Evolutionary conservation across 2,329 filamentous ascomycete genomes (phyloP).

Genomic region (Ophiostoma triangulosporum): DNA sequence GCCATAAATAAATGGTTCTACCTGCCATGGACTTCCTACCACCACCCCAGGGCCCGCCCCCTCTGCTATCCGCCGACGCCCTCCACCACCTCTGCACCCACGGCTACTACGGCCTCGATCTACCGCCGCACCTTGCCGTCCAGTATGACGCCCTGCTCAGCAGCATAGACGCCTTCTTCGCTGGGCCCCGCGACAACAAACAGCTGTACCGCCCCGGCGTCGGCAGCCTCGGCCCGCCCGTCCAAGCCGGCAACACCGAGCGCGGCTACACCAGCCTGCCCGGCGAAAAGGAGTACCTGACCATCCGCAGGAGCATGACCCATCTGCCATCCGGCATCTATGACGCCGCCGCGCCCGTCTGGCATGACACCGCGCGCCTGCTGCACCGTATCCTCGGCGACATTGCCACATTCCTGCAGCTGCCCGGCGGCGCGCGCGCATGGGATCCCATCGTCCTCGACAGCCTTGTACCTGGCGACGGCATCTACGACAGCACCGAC

Average conservation of each 20-base stretch:
- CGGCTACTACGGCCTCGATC: conserved; percentile 11
- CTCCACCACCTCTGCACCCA: conserved; percentile 14
- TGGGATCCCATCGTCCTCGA: conserved; percentile 12
- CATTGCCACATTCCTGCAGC: conserved; percentile 9
- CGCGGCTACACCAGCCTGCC: conserved; percentile 11
- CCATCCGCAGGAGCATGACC: conserved; percentile 13
- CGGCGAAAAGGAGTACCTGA: conserved; percentile 16
- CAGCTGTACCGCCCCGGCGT: conserved; percentile 6
- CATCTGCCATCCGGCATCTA: conserved; percentile 8
- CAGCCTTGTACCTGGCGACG: conserved; percentile 9
- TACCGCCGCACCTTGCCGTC: conserved; percentile 9
- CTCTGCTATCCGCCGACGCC: conserved; percentile 10
- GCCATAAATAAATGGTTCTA: no score
- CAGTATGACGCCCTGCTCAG: conserved; percentile 7
- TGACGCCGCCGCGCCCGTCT: conserved; percentile 6
- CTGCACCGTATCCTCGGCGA: conserved; percentile 16
- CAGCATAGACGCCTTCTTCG: conserved; percentile 12
- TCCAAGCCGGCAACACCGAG: conserved; percentile 10
- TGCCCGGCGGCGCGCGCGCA: conserved; percentile 6
- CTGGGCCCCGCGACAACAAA: conserved; percentile 7
- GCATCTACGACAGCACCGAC: neutral
- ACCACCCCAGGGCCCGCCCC: conserved; percentile 11
- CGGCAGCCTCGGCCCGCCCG: conserved; percentile 4
- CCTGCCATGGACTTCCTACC: conserved; percentile 8
- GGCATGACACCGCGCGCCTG: conserved; percentile 14